Conservation (phyloP, 2,329 filamentous ascomycete species). For the Microcyclospora tardicrescens region DNA sequence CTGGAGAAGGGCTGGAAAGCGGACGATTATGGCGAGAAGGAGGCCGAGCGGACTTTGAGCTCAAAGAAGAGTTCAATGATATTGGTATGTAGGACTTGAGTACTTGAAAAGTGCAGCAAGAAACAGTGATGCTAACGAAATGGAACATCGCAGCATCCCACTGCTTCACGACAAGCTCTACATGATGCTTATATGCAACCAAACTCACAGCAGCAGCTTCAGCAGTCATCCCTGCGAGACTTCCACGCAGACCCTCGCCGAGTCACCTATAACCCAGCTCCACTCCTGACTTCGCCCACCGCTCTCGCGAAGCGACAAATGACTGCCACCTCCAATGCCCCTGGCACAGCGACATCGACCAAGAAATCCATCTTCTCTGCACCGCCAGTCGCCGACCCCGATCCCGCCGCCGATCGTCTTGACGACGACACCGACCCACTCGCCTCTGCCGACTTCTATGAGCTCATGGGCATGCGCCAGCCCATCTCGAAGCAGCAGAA, state of each 20-base stretch:
- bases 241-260: background rate
- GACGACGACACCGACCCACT: slow-evolving; percentile 14
- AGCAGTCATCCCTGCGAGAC: background rate
- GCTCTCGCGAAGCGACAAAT: too few relatives aligned
- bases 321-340: background rate
- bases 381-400: slow-evolving; percentile 12
- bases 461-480: slow-evolving; percentile 19
- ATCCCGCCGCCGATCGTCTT: slow-evolving; percentile 14
- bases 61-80: slow-evolving; percentile 7
- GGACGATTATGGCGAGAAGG: slow-evolving; percentile 11
- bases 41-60: slow-evolving; percentile 6
- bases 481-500: slow-evolving; percentile 9
- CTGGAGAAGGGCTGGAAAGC: slow-evolving; percentile 9
- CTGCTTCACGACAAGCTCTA: slow-evolving; percentile 1
- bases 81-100: slow-evolving; percentile 5
- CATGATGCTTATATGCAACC: too few relatives aligned
- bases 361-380: slow-evolving; percentile 3
- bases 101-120: background rate
- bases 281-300: too few relatives aligned
- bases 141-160: slow-evolving; percentile 3
- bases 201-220: background rate
- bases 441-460: slow-evolving; percentile 13
- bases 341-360: background rate
- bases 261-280: too few relatives aligned
- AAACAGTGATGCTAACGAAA: background rate